Evolutionary conservation across 2,329 filamentous ascomycete species (phyloP), one percentile per base, ranked within the genome.

Genomic region (Biscogniauxia mediterranea): DNA sequence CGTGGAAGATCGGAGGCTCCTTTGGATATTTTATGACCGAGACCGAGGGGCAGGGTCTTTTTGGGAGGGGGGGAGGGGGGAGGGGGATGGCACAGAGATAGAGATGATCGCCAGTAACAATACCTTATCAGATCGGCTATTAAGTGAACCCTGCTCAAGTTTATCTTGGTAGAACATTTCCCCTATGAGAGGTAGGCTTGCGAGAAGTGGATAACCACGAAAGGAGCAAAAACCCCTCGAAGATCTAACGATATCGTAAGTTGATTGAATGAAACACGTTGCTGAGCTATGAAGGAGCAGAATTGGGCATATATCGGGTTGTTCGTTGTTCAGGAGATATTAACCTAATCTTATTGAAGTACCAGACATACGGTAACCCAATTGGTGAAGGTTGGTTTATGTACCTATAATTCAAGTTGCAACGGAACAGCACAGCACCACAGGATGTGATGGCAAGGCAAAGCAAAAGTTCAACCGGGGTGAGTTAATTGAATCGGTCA

Each of bases 1-100:
- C 59, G 58, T 58, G 38, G 26, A 51, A 54, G 5, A 28, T 19
- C 57, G 49, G 55, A 54, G 49, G 53, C 55, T 46, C 38, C 7
- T 32, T 32, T 32, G 28, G 28, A 32, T 32, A 32, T 32, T 32
- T 32, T 6, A 32, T 32, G 28, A 32, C 28, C 28, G 28, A 32
- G 28, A n/a, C 38, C 38, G 17, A 46, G 38, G 38, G 15, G 38
- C 13, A n/a, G 38, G 38, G 38, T 17, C 38, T n/a, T 17, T n/a
- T 46, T n/a, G 11, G 38, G 38, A 11, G 6, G 38, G 6, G 38
- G 38, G 13, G 23, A n/a, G 23, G 23, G 23, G 23, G 38, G 38
- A n/a, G 38, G 17, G 38, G 38, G 38, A 8, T n/a, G n/a, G n/a
- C n/a, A n/a, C n/a, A n/a, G n/a, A n/a, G n/a, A 32, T 6, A 32